These are phyloP conservation scores for Alternaria gaisen DNA, from an alignment of 2,329 filamentous ascomycete species.

Conservation along the genomic window DNA sequence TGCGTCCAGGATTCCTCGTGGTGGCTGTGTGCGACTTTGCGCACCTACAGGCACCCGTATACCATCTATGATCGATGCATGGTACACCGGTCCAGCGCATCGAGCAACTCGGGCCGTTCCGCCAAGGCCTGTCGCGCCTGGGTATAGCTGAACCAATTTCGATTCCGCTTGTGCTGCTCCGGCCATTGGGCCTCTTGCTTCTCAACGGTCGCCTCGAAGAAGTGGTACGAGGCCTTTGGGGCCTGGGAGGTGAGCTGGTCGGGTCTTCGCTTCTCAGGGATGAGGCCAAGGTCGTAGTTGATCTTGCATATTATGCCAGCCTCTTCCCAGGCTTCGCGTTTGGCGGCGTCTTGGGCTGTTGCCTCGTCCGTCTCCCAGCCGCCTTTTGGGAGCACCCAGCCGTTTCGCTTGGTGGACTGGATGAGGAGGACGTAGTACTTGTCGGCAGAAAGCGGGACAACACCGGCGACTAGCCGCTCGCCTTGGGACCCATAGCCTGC, in stretches of 20 bases:
- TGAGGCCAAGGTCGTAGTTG: slow-evolving; percentile 84
- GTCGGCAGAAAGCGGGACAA: slow-evolving; percentile 88
- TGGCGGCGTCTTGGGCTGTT: slow-evolving; percentile 82
- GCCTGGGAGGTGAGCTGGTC: slow-evolving; percentile 64
- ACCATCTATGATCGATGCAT: slow-evolving; percentile 49
- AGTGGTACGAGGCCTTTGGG: slow-evolving; percentile 80
- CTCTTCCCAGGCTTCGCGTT: slow-evolving; percentile 96
- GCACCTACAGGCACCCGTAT: slow-evolving; percentile 19
- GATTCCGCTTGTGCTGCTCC: slow-evolving; percentile 88
- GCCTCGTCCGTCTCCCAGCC: slow-evolving; percentile 97
- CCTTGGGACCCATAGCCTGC: slow-evolving; percentile 90
- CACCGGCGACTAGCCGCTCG: slow-evolving; percentile 92
- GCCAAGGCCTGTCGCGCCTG: slow-evolving; percentile 82
- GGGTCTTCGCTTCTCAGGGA: slow-evolving; percentile 77
- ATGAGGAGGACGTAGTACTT: slow-evolving; percentile 91
- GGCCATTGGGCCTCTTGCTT: slow-evolving; percentile 90
- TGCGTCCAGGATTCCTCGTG: neutral
- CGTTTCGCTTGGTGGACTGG: slow-evolving; percentile 87
- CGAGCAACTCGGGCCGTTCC: slow-evolving; percentile 83
- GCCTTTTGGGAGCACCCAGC: slow-evolving; percentile 97
- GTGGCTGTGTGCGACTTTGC: slow-evolving; percentile 21
- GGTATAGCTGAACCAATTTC: slow-evolving; percentile 87
- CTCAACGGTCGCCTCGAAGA: slow-evolving; percentile 88
- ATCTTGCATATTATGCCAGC: slow-evolving; percentile 89
- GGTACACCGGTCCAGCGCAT: slow-evolving; percentile 84